phyloP scores from a whole-genome alignment of 1,139 yeast species.

The Pichia sp. region DNA sequence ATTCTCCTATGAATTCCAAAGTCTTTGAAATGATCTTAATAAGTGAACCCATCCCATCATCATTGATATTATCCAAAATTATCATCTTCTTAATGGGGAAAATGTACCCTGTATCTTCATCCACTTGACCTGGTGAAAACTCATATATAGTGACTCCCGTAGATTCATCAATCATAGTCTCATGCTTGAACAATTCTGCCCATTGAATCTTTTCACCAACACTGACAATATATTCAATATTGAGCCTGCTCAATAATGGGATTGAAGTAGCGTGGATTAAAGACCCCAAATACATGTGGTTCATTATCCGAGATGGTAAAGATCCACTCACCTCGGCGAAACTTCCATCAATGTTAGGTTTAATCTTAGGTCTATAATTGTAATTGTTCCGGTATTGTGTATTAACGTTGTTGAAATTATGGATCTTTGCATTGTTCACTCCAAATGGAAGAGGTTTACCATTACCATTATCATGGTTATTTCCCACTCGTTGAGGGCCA shows the following conservation, averaged over 20 bases:
- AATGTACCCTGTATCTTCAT: slow-evolving; percentile 21
- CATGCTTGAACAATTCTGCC: slow-evolving; percentile 30
- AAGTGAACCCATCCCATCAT: slow-evolving; percentile 45
- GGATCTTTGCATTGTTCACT: not conserved
- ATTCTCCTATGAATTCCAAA: slow-evolving; percentile 36
- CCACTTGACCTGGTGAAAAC: slow-evolving; percentile 18
- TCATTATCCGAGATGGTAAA: slow-evolving; percentile 66
- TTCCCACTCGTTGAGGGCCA: slow-evolving; percentile 6
- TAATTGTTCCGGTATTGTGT: not conserved
- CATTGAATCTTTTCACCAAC: slow-evolving; percentile 84
- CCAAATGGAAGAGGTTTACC: too few species aligned
- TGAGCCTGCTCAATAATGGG: slow-evolving; percentile 54
- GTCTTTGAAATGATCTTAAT: slow-evolving; percentile 34
- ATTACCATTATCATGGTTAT: too few species aligned
- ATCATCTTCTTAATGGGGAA: slow-evolving; percentile 35
- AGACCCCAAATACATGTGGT: slow-evolving; percentile 83
- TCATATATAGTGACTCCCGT: slow-evolving; percentile 23
- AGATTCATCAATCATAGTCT: slow-evolving; percentile 18
- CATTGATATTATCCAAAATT: slow-evolving; percentile 37
- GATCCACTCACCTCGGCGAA: slow-evolving; percentile 39
- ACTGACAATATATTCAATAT: slow-evolving; percentile 69
- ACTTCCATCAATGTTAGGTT: slow-evolving; percentile 12
- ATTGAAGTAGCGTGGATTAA: slow-evolving; percentile 74
- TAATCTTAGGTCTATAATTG: not conserved
- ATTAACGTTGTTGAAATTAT: too few species aligned